A percentile compares a stretch with the other conserved stretches of the same genome.
Evolutionary conservation across 2,329 filamentous ascomycete genomes (phyloP).

Genomic region (Emericellopsis atlantica): DNA sequence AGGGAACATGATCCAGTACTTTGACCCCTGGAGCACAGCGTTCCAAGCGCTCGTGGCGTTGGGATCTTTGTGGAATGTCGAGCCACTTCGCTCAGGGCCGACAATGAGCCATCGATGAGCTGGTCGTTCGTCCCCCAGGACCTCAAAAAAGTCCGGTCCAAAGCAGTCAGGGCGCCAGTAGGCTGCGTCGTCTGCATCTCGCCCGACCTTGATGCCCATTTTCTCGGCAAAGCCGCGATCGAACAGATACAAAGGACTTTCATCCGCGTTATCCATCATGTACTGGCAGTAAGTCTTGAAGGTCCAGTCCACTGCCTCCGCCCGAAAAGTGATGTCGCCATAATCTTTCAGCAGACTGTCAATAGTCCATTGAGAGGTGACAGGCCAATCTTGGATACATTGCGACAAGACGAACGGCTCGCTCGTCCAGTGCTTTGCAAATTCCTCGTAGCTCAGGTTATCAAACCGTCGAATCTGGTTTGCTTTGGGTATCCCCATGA

Average conservation of each 20-base stretch:
- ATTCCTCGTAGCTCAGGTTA: constrained; percentile 60
- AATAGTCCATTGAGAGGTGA: constrained; percentile 61
- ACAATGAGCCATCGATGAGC: constrained; percentile 90
- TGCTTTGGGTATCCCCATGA: constrained; percentile 53
- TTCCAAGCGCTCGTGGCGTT: constrained; percentile 81
- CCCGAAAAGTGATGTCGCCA: constrained; percentile 59
- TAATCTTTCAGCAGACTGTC: constrained; percentile 54
- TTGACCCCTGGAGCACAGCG: constrained; percentile 75
- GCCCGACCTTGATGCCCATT: constrained; percentile 58
- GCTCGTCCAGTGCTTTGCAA: constrained; percentile 62
- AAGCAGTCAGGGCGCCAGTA: constrained; percentile 82
- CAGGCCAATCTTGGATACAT: constrained; percentile 72
- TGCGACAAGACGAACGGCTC: constrained; percentile 78
- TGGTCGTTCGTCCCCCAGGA: constrained; percentile 66
- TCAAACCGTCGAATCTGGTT: constrained; percentile 64
- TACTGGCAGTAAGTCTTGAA: constrained; percentile 72
- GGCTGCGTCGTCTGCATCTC: constrained; percentile 28
- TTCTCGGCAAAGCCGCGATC: constrained; percentile 80
- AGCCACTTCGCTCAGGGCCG: constrained; percentile 75
- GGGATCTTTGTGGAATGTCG: constrained; percentile 84
- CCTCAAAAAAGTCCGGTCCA: constrained; percentile 71
- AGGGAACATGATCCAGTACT: constrained; percentile 99
- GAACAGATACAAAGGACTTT: constrained; percentile 87
- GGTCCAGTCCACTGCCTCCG: constrained; percentile 89
- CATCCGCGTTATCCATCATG: constrained; percentile 67